These are phyloP conservation scores for Neocatenulostroma microsporum DNA, from an alignment of 2,329 filamentous ascomycete genomes.

Conservation along the genomic window DNA sequence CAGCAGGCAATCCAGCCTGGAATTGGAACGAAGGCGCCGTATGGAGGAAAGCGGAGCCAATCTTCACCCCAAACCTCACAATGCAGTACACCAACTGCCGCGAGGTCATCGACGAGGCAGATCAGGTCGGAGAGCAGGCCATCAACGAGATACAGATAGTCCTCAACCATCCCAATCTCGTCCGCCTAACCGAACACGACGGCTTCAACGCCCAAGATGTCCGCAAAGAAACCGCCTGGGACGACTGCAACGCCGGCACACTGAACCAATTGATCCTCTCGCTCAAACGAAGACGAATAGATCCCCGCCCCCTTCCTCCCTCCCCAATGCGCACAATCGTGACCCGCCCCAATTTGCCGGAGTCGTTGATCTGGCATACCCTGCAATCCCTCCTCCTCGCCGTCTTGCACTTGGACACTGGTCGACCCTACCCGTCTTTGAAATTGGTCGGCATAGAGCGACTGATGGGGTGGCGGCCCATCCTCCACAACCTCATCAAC, in stretches of 20 bases:
- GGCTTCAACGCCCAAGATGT: background rate
- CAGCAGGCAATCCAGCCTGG: no score
- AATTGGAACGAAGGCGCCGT: no score
- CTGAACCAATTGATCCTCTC: conserved; percentile 1
- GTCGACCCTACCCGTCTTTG: no score
- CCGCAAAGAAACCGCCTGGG: conserved; percentile 1
- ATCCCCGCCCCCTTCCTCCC: no score
- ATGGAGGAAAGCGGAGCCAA: no score
- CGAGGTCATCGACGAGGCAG: conserved; percentile 3
- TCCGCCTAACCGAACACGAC: conserved; percentile 1
- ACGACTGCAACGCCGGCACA: conserved; percentile 6
- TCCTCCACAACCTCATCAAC: conserved; percentile 4
- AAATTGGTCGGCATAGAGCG: no score
- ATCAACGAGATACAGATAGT: background rate
- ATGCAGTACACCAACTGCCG: background rate
- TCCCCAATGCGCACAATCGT: no score
- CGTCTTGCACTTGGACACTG: background rate
- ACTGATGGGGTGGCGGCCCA: conserved; percentile 2
- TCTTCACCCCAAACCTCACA: no score
- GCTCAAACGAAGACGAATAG: no score
- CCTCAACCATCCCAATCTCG: conserved; percentile 5
- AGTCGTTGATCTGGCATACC: conserved; percentile 7
- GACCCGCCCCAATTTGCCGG: conserved; percentile 1
- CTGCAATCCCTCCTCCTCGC: conserved; percentile 1
- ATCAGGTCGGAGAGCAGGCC: background rate